phyloP scores from a whole-genome alignment of 2,329 filamentous ascomycete species.

The Cladosporium phlei region DNA sequence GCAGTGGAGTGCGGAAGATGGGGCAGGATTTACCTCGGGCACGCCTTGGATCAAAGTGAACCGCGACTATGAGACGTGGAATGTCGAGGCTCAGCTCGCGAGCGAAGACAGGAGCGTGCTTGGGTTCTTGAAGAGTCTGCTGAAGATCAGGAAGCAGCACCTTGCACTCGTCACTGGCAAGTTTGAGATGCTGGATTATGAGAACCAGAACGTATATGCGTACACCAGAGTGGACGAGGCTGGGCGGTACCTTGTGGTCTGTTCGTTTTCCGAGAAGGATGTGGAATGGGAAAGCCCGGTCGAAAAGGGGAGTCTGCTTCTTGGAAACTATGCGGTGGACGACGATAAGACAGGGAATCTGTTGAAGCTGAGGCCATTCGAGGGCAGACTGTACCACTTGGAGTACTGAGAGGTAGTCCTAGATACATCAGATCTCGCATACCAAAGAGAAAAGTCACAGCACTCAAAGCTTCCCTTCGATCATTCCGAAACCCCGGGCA shows the following conservation, averaged over 20 bases:
- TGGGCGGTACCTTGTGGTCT: slow-evolving; percentile 1
- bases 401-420: not conserved
- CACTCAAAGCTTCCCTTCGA: not conserved
- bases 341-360: not conserved
- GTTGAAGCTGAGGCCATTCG: not conserved
- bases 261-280: not conserved
- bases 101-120: not conserved
- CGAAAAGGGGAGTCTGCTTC: not conserved
- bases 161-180: not conserved
- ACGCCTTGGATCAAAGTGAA: slow-evolving; percentile 68
- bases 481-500: not conserved
- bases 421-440: not conserved
- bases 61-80: slow-evolving; percentile 56
- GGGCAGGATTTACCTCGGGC: slow-evolving; percentile 57
- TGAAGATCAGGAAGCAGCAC: slow-evolving; percentile 2
- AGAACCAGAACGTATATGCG: not conserved
- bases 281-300: not conserved
- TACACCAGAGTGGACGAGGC: not conserved
- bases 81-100: slow-evolving; percentile 51
- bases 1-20: slow-evolving; percentile 58
- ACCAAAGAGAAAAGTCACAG: too few relatives aligned
- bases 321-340: not conserved
- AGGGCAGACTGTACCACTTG: not conserved
- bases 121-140: not conserved
- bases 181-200: not conserved